Base-by-base conservation (phyloP, 148 eudicot genomes). In the Amaranthus cruentus region DNA sequence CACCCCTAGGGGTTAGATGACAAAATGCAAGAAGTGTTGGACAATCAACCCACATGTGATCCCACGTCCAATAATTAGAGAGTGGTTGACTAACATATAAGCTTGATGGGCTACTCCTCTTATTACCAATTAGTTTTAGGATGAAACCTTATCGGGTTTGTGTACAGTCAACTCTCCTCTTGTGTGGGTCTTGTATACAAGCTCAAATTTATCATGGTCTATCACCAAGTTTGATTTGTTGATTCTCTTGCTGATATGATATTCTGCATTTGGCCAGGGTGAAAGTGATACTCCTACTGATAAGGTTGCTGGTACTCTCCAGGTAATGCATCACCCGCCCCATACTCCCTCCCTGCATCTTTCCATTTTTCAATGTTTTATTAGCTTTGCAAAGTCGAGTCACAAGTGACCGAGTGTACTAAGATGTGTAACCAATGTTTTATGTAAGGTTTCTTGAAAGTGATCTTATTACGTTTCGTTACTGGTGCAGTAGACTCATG, bases 401-500 rank as follows among this genome's bases (percentile, higher is more conserved):
- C 2, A 28, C 38, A 28, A 28, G 38, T 28, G 38, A 28, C 38
- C 0, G 47, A 21, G 62, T 53, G 59, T 50, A 6, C 7, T 11
- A 28, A 48, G 11, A 11, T 55, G 14, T 11, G 66, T 60, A 49
- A 13, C 15, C 13, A 0, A 28, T 47, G 43, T 38, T 72, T 6
- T n/a, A 38, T 47, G 11, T 7, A 5, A 44, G 3, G 42, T 46
- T 13, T 55, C 51, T 6, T 9, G 69, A 15, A 72, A 44, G 15
- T 28, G 59, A 49, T 72, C 75, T 71, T 78, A 44, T 55, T 79
- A 69, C 75, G 54, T 59, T 28, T 28, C 38, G 69, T 61, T 14
- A 66, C 69, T 66, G 82, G 61, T 85, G 83, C 90, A 93, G 93
- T 90, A 93, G 98, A 90, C 98, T 47, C 98, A 90, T 83, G 89